Conservation (phyloP, 2,329 filamentous ascomycete species). For the Epichloe brachyelytri region DNA sequence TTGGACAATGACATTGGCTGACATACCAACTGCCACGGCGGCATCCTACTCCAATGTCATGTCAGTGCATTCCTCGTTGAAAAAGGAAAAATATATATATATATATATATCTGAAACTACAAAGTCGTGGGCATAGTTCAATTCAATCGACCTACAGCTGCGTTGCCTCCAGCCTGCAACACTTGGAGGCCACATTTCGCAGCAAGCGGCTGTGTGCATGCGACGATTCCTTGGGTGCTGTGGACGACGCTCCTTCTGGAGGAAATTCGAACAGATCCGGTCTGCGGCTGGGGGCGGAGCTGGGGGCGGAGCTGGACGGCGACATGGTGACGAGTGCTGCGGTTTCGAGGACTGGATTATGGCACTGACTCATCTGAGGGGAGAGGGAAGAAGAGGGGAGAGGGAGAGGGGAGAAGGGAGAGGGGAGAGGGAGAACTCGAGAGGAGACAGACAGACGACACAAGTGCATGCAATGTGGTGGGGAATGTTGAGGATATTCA, state of each 20-base stretch:
- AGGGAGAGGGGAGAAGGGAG: no score
- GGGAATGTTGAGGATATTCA: no score
- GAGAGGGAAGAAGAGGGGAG: no score
- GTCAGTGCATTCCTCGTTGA: slow-evolving; percentile 2
- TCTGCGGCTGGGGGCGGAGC: slow-evolving; percentile 33
- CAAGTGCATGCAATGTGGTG: no score
- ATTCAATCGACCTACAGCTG: slow-evolving; percentile 51
- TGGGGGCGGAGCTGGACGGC: slow-evolving; percentile 32
- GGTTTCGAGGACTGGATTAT: no score
- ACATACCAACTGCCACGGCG: slow-evolving; percentile 74
- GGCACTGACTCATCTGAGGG: no score
- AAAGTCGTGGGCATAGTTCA: no score
- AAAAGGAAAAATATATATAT: no score
- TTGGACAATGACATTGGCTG: neutral
- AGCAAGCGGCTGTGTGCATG: slow-evolving; percentile 81
- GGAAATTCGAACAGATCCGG: slow-evolving; percentile 47
- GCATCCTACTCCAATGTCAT: slow-evolving; percentile 53
- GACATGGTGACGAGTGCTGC: slow-evolving; percentile 25
- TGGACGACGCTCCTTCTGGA: slow-evolving; percentile 87
- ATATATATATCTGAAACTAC: no score
- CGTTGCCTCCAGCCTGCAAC: slow-evolving; percentile 81
- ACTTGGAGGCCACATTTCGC: slow-evolving; percentile 77
- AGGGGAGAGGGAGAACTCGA: no score
- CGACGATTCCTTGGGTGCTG: slow-evolving; percentile 81
- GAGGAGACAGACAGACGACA: no score